A percentile compares a stretch with the other conserved stretches of the same genome.
Conservation (phyloP, 768 basidiomycete species). For the Hypholoma fasciculare region DNA sequence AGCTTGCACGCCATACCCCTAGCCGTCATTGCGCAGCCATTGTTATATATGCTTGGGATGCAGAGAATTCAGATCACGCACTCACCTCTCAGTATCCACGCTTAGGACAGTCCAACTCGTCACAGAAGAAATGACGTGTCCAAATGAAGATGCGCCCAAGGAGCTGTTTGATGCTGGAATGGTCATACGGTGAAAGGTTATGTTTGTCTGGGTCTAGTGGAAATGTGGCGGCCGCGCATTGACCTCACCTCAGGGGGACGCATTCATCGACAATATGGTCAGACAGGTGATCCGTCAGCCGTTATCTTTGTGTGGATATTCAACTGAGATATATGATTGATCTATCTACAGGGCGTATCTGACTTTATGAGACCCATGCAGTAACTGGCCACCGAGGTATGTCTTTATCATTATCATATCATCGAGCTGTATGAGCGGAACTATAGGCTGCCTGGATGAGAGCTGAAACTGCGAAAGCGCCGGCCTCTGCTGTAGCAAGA, state of each 20-base stretch:
- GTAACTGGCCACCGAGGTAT: slow-evolving; percentile 39
- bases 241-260: slow-evolving; percentile 33
- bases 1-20: too few relatives aligned
- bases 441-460: slow-evolving; percentile 41
- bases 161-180: slow-evolving; percentile 44
- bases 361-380: slow-evolving; percentile 50
- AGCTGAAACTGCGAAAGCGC: slow-evolving; percentile 36
- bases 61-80: too few relatives aligned
- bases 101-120: too few relatives aligned
- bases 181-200: slow-evolving; percentile 36
- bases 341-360: slow-evolving; percentile 28
- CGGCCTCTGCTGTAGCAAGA: too few relatives aligned
- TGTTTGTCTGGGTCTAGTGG: slow-evolving; percentile 19
- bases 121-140: background rate
- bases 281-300: slow-evolving; percentile 22
- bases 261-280: slow-evolving; percentile 40
- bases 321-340: background rate
- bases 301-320: background rate
- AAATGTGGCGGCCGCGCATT: background rate
- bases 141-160: slow-evolving; percentile 30
- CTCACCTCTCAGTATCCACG: too few relatives aligned
- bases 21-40: too few relatives aligned
- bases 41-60: too few relatives aligned
- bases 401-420: background rate
- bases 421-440: background rate